Evolutionary conservation across 441 rosid species (phyloP), one percentile per base, ranked within the genome.

Genomic region (Syzygium malaccense): DNA sequence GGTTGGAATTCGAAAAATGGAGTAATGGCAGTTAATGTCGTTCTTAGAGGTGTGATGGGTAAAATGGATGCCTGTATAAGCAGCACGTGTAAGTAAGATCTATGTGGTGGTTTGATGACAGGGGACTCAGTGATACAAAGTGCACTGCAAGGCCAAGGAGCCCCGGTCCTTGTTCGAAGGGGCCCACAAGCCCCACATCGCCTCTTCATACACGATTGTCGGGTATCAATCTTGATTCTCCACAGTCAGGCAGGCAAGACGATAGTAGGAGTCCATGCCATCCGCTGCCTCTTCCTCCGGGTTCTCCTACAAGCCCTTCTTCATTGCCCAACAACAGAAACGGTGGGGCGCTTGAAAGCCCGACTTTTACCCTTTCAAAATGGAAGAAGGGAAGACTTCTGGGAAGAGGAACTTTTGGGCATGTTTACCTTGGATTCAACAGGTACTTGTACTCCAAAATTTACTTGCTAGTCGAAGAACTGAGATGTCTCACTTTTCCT

Each of bases 321-420:
- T 92, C 98, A 75, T 88, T 94, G 88, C 88, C 93, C n/a, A 88
- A 91, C 89, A 85, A 92, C 53, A 92, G 95, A 91, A 87, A 87
- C 51, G 45, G 87, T 80, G 96, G 92, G 64, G 90, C 87, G 86
- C 87, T 91, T 87, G 95, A 94, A 79, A 92, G 60, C 84, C 30
- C 93, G 7, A 71, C 90, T 88, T 54, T 26, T 79, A 91, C 93
- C 55, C 85, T 92, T 57, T 93, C 99, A 2, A 96, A 91, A 91
- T 98, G 99, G 99, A 96, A 96, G 92, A 98, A 93, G 88, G 99
- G 99, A 80, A 96, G 93, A 89, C 96, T 96, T 79, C 89, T 98
- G 41, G 99, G 99, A 88, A 94, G 97, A 89, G 99, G 99, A 68
- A 98, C 99, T 71, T 98, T 98, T 87, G 99, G 99, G 48, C 96